These are phyloP conservation scores for Gaultheria prostrata DNA, from an alignment of 148 eudicot genomes.

Conservation along the genomic window DNA sequence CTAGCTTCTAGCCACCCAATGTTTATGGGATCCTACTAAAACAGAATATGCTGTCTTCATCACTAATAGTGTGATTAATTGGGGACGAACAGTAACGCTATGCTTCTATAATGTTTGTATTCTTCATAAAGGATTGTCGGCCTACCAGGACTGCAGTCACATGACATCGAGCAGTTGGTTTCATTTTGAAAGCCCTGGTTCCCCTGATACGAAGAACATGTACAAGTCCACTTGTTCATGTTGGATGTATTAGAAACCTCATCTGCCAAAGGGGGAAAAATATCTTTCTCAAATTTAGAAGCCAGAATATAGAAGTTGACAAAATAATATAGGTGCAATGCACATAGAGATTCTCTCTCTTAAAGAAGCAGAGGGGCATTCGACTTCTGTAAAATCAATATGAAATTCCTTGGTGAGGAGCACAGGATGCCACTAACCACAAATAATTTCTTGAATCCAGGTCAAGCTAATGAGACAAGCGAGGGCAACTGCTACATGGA, in stretches of 20 bases:
- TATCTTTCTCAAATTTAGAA: neutral
- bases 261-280: conserved; percentile 34
- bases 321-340: neutral
- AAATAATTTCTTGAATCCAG: conserved; percentile 38
- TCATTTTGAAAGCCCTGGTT: conserved; percentile 36
- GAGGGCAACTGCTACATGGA: conserved; percentile 34
- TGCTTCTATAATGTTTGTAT: neutral
- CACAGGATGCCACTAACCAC: conserved; percentile 50
- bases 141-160: conserved; percentile 76
- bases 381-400: neutral
- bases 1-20: neutral
- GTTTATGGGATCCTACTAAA: neutral
- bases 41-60: neutral
- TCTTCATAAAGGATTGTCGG: neutral
- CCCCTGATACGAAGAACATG: conserved; percentile 47
- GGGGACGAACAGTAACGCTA: neutral
- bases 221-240: conserved; percentile 59
- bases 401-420: neutral
- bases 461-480: conserved; percentile 40
- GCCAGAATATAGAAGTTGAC: conserved; percentile 4
- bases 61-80: neutral
- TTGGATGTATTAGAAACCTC: conserved; percentile 39
- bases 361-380: neutral
- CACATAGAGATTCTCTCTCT: conserved; percentile 7
- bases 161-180: conserved; percentile 65